Evolutionary conservation across 1,284 basidiomycete species (phyloP), one percentile per base, ranked within the genome.

Genomic region (Rhodotorula sp.): DNA sequence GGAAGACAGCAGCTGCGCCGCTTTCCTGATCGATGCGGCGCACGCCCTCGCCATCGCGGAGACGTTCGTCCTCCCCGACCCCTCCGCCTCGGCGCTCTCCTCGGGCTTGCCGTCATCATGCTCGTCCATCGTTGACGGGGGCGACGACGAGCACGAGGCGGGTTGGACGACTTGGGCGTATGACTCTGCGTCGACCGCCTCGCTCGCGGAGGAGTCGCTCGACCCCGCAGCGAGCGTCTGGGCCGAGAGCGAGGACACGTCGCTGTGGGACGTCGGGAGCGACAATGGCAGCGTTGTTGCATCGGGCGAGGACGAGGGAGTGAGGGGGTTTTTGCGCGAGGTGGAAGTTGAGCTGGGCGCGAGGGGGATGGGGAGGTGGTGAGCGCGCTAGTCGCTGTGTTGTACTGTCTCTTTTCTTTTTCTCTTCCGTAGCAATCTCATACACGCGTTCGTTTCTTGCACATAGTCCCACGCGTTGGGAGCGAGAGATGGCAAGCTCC

Each of bases 251-350:
- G 44, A 37, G 17, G 64, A 36, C 3, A 4, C 4, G 19, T 34
- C 44, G 22, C 34, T 17, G 10, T 51, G n/a, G n/a, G 27, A 34
- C 7, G 67, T 29, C 3, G 67, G 53, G 12, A 56, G 39, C 25
- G 29, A 36, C 1, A 34, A 21, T 17, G 57, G 66, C 72, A 65
- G 86, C 68, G 85, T 86, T 75, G 82, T 84, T 5, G 87, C 89
- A 76, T 36, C 12, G 22, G 54, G 51, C 8, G 53, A 71, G 34
- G 61, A 59, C 29, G 51, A 54, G 19, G 69, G 57, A 12, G 64
- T 74, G 22, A 56, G 64, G 46, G 34, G 58, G 39, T 74, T 74
- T 41, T 39, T 74, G 67, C 53, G 56, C 25, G 69, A 74, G 34
- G 37, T 74, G 13, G 67, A 74, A n/a, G 61, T 17, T 5, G 69